Base-by-base conservation (phyloP, 768 basidiomycete species). In the Amanita fuliginea region DNA sequence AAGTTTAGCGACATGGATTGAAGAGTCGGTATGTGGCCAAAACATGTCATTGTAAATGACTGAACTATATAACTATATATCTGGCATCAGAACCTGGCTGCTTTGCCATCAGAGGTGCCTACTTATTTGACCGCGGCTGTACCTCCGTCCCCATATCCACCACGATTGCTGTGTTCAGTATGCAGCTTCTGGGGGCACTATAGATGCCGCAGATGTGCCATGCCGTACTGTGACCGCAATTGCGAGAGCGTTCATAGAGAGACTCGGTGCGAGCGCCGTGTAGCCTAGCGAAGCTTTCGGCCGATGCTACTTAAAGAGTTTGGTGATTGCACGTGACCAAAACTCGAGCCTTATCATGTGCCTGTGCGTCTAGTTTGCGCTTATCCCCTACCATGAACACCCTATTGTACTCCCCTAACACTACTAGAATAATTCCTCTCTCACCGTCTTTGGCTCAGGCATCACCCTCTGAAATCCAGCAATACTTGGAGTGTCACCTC, bases 101-200 rank as follows among this genome's bases (percentile, higher is more conserved):
- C 70, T 49, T 61, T 80, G 44, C 75, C 79, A 3, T 49, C 76
- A 3, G 63, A 67, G 34, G 67, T 73, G 11, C 77, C 86, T 5
- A 81, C 78, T 14, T 92, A 93, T 68, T 62, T 91, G 51, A 86
- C 81, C 16, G 84, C 83, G 11, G 69, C 64, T 26, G 74, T 81
- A 1, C 76, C 81, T 1, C 71, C 78, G 1, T 67, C 86, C 0
- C 62, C 61, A 1, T 76, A 81, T 51, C 86, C 89, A 5, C 75
- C 82, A 6, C 79, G 86, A 36, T 66, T 78, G 55, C 59, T 92
- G 11, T 93, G 90, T 59, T 80, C 86, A n/a, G 84, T 91, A 21
- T 92, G 90, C 56, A 87, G 90, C 2, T 91, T 86, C 62, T 85
- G 78, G 76, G 88, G 86, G 5, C 69, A 70, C 3, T 92, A 93